Conservation (phyloP, 2,329 filamentous ascomycete genomes). For the Leptographium galeiforme region DNA sequence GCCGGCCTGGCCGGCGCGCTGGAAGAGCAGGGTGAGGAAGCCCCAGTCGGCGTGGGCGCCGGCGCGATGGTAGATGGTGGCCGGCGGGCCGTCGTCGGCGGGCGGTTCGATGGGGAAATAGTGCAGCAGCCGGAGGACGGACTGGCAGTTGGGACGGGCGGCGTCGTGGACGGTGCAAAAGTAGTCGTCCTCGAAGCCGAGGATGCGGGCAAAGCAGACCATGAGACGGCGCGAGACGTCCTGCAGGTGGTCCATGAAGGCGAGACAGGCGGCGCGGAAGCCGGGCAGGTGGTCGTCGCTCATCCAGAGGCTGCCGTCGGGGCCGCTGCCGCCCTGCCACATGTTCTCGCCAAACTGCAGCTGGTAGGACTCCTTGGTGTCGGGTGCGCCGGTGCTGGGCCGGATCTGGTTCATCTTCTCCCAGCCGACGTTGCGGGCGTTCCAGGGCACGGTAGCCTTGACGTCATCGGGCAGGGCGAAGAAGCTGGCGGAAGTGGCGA, state of each 20-base stretch:
- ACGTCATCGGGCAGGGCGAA: conserved; percentile 36
- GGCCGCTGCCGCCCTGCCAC: conserved; percentile 30
- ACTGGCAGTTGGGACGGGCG: conserved; percentile 34
- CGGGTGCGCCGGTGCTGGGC: conserved; percentile 43
- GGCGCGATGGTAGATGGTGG: conserved; percentile 39
- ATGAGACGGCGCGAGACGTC: conserved; percentile 41
- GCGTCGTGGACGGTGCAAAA: conserved; percentile 42
- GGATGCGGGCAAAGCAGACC: conserved; percentile 42
- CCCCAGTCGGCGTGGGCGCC: conserved; percentile 50
- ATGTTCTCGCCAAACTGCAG: conserved; percentile 41
- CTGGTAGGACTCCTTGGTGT: conserved; percentile 50
- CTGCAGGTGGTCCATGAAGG: conserved; percentile 43
- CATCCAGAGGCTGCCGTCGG: conserved; percentile 29
- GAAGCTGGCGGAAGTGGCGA: conserved; percentile 27
- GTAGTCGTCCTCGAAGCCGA: conserved; percentile 31
- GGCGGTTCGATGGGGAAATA: conserved; percentile 11
- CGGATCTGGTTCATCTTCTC: conserved; percentile 45
- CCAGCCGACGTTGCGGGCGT: conserved; percentile 43
- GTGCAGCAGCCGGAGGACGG: conserved; percentile 25
- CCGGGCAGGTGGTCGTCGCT: conserved; percentile 28
- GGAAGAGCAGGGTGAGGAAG: conserved; percentile 49
- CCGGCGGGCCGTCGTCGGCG: conserved; percentile 20
- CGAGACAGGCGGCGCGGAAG: conserved; percentile 29
- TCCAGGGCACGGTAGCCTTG: conserved; percentile 42
- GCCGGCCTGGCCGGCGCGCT: conserved; percentile 44